Conservation (phyloP, 2,329 filamentous ascomycete genomes). For the Eutypella sp. region DNA sequence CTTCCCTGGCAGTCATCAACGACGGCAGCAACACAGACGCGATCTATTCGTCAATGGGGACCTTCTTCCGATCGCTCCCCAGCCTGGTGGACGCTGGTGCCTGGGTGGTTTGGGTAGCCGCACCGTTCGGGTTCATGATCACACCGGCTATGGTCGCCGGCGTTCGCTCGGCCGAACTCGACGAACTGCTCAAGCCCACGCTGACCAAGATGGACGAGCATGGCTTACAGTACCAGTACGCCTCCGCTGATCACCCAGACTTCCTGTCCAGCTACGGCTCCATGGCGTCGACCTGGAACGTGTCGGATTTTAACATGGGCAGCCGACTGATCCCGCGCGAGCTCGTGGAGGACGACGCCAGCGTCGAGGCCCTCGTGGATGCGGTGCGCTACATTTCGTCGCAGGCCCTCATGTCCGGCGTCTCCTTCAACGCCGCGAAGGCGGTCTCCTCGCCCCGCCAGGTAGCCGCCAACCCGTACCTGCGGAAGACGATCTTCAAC, state of each 20-base stretch:
- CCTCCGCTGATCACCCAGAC: constrained; percentile 3
- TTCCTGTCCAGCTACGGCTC: constrained; percentile 7
- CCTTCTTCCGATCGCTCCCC: constrained; percentile 7
- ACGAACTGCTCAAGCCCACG: constrained; percentile 3
- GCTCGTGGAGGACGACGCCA: constrained; percentile 6
- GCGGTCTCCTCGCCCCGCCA: not conserved
- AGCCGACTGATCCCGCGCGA: constrained; percentile 10
- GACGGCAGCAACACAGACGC: constrained; percentile 5
- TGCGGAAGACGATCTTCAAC: constrained; percentile 46
- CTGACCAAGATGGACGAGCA: constrained; percentile 4
- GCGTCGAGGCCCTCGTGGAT: constrained; percentile 6
- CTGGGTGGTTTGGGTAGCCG: constrained; percentile 6
- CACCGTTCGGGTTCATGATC: constrained; percentile 10
- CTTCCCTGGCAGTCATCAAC: constrained; percentile 3
- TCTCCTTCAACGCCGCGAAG: constrained; percentile 1
- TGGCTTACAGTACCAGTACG: constrained; percentile 8
- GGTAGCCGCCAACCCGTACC: constrained; percentile 6
- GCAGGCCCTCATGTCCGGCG: constrained; percentile 2
- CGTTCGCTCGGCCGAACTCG: constrained; percentile 4
- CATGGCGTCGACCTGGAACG: constrained; percentile 7
- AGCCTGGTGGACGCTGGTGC: constrained; percentile 9
- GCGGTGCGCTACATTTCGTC: constrained; percentile 9
- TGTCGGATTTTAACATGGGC: constrained; percentile 11
- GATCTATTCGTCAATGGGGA: constrained; percentile 3
- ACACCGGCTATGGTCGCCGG: constrained; percentile 8